Evolutionary conservation across 2,329 filamentous ascomycete species (phyloP), one percentile per base, ranked within the genome.

Genomic region (Venturia oleaginea): DNA sequence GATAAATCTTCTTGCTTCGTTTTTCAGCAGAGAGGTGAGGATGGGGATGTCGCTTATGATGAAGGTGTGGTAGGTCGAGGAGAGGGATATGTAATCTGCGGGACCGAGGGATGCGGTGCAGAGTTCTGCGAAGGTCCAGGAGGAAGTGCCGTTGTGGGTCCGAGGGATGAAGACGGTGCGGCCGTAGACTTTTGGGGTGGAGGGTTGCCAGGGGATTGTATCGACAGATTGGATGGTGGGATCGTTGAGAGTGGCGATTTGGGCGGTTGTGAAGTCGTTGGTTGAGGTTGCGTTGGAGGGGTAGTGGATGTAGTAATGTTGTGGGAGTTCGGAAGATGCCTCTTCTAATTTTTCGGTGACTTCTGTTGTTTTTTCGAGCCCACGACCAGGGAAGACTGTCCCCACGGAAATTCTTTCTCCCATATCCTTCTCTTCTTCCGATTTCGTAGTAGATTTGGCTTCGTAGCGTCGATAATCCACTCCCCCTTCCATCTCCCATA

Each of bases 41-140:
- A 88, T 72, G 0, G 90, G 90, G 1, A 93, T 80, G 24, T 85
- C 76, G 68, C 88, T 87, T 59, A 93, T 78, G 71, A 93, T 84
- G 66, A 93, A 82, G 0, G 90, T 92, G 74, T 92, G 89, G 73
- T 87, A 93, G 19, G 84, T 88, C 1, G 89, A 92, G 1, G 90
- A 89, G 72, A 94, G 83, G 1, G 88, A 89, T 64, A 92, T 89
- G 75, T 92, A 94, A 76, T 94, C 90, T 34, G 90, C 90, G 0
- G 90, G 89, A 0, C 90, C 90, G 55, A 92, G 85, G 1, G 80
- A 79, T 6, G 75, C 77, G 66, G 81, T 81, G 65, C 89, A 91
- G 1, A 93, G 81, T 42, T 88, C 82, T 17, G 79, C 70, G 69
- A 93, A 94, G 11, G 83, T 82, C 83, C 88, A 91, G 64, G 81